Percentiles rank a stretch among this genome's conserved stretches.
phyloP scores from a whole-genome alignment of 305 asterid species.

The Fraxinus greggii region DNA sequence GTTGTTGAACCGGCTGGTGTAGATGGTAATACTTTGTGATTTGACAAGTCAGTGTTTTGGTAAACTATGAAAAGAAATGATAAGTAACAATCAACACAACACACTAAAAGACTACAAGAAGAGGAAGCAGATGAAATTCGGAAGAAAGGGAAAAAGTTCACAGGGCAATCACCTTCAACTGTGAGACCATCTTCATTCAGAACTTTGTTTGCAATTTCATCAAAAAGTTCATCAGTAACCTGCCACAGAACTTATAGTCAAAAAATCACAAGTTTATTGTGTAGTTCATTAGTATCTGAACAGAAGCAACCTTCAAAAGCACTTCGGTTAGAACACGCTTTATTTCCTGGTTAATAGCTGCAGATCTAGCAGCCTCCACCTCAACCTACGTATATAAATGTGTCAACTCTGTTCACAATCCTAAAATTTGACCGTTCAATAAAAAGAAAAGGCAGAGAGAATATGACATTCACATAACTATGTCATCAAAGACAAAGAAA shows the following conservation, averaged over 20 bases:
- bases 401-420: slow-evolving; percentile 23
- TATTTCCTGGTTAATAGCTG: slow-evolving; percentile 89
- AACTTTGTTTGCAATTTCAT: slow-evolving; percentile 93
- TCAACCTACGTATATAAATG: slow-evolving; percentile 63
- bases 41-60: slow-evolving; percentile 38
- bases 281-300: slow-evolving; percentile 28
- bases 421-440: neutral
- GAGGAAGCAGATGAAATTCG: slow-evolving; percentile 12
- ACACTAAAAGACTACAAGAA: slow-evolving; percentile 6
- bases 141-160: slow-evolving; percentile 1
- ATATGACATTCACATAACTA: slow-evolving; percentile 4
- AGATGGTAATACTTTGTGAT: slow-evolving; percentile 39
- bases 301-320: slow-evolving; percentile 77
- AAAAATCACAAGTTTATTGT: slow-evolving; percentile 25
- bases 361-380: slow-evolving; percentile 81
- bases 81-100: slow-evolving; percentile 19
- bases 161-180: slow-evolving; percentile 56
- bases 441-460: slow-evolving; percentile 11
- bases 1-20: slow-evolving; percentile 49
- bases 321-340: slow-evolving; percentile 92
- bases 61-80: slow-evolving; percentile 37
- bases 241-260: slow-evolving; percentile 48
- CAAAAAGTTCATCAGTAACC: slow-evolving; percentile 98
- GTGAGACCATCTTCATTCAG: slow-evolving; percentile 68
- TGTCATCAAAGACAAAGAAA: slow-evolving; percentile 3